Evolutionary conservation across 495 filamentous ascomycete genomes (phyloP).

Genomic region (Chaetomium cochliodes): DNA sequence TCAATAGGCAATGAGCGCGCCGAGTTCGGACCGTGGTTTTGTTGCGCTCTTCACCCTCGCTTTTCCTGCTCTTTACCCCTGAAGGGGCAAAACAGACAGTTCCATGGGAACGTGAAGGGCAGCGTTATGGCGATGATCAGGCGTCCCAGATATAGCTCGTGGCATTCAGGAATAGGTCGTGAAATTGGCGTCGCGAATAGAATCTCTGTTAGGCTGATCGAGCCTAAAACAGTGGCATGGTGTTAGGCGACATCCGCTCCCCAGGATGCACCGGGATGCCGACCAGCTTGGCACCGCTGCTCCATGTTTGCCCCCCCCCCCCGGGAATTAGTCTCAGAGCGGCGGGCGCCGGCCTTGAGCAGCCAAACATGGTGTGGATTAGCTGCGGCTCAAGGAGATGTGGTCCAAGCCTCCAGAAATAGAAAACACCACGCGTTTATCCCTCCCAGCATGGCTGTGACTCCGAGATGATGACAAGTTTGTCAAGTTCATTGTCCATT

Average conservation of each 20-base stretch:
- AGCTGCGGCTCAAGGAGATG: neutral
- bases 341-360: neutral
- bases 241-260: neutral
- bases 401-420: neutral
- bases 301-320: constrained; percentile 6
- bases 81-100: neutral
- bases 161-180: neutral
- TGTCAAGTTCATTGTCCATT: constrained; percentile 12
- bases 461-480: neutral
- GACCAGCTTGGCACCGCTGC: neutral
- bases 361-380: neutral
- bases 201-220: no score
- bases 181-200: neutral
- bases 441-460: neutral
- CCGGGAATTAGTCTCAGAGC: neutral
- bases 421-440: neutral
- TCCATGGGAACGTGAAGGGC: neutral
- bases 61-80: neutral
- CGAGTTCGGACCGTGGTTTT: neutral
- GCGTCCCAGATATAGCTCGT: neutral
- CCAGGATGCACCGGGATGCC: neutral
- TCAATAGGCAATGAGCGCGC: neutral
- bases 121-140: neutral
- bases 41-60: neutral
- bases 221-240: neutral